Evolutionary conservation across 805 yeast species (phyloP).

Genomic region (Wickerhamiella kazuoi): DNA sequence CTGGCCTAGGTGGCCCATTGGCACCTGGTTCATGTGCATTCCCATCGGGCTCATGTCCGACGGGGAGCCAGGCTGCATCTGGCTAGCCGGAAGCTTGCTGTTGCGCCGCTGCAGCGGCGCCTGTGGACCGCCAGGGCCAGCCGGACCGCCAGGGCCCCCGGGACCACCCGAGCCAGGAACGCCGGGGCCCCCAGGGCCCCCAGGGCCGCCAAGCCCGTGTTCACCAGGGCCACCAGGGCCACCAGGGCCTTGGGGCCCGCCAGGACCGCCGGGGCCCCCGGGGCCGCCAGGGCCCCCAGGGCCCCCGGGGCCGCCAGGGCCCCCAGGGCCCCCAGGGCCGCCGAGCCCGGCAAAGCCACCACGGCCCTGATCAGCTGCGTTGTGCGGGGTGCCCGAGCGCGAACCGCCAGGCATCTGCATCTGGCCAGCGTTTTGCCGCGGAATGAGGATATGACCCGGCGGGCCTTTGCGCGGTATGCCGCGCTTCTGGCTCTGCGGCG

Average conservation of each 20-base stretch:
- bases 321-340: neutral
- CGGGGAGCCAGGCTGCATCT: neutral
- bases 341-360: neutral
- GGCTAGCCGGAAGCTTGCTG: neutral
- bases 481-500: neutral
- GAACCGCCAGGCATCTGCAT: neutral
- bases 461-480: conserved; percentile 1
- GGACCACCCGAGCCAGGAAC: neutral
- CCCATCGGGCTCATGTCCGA: neutral
- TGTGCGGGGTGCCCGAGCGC: neutral
- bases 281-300: neutral
- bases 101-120: neutral
- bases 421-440: neutral
- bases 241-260: neutral
- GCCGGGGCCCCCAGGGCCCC: too few species aligned
- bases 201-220: too few species aligned
- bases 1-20: too few species aligned
- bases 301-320: neutral
- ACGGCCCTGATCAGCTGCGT: neutral
- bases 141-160: neutral
- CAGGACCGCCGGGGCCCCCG: neutral
- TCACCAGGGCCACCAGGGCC: too few species aligned
- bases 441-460: conserved; percentile 6
- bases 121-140: neutral
- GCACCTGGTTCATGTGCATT: neutral